Evolutionary conservation across 129 eudicot species (phyloP).

Genomic region (Dittrichia graveolens): DNA sequence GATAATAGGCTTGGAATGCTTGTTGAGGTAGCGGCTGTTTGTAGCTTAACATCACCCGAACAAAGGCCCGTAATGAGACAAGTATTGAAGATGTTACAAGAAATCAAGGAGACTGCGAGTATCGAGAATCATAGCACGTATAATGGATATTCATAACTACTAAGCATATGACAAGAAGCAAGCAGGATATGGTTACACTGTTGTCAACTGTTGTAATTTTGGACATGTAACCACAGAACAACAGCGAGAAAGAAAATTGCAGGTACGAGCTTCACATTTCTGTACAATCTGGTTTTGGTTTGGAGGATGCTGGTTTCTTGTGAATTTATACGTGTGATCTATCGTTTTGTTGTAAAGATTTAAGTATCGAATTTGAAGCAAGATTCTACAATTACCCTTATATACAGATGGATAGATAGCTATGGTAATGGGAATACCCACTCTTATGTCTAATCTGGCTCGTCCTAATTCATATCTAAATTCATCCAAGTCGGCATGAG

Average conservation of each 20-base stretch:
- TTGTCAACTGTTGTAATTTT: slow-evolving; percentile 16
- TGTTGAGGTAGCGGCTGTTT: slow-evolving; percentile 72
- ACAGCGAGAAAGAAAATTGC: slow-evolving; percentile 15
- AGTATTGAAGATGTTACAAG: slow-evolving; percentile 78
- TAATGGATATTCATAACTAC: slow-evolving; percentile 42
- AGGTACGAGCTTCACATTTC: slow-evolving; percentile 26
- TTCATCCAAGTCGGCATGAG: neutral
- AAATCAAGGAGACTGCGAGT: slow-evolving; percentile 70
- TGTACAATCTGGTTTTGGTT: slow-evolving; percentile 21
- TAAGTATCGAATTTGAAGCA: slow-evolving; percentile 26
- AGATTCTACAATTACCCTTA: slow-evolving; percentile 28
- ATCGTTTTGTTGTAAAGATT: slow-evolving; percentile 26
- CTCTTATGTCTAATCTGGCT: neutral
- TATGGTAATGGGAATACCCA: slow-evolving; percentile 29
- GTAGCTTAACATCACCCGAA: slow-evolving; percentile 83
- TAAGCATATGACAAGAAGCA: slow-evolving; percentile 1
- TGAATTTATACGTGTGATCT: slow-evolving; percentile 5
- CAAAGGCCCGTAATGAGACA: slow-evolving; percentile 92
- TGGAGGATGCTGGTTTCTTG: slow-evolving; percentile 16
- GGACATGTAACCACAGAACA: neutral
- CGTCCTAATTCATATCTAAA: no score
- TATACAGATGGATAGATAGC: slow-evolving; percentile 27
- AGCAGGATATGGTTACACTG: slow-evolving; percentile 11
- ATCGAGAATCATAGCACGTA: slow-evolving; percentile 41
- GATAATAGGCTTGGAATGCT: slow-evolving; percentile 72